phyloP scores from a whole-genome alignment of 305 asterid species.

The Fraxinus xanthoxyloides region DNA sequence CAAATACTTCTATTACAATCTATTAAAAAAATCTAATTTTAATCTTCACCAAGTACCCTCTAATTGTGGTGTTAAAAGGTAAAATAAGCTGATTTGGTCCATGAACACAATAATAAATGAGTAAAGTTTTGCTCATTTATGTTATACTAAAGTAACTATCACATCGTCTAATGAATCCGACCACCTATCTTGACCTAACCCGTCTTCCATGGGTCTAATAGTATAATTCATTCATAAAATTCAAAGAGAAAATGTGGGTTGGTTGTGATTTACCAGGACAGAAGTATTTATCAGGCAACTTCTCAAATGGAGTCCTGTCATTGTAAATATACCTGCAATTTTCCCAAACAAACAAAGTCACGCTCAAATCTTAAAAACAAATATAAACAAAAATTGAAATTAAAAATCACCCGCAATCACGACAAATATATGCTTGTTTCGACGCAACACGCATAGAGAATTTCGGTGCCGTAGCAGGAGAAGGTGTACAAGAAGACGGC shows the following conservation, averaged over 20 bases:
- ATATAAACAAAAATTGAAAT: neutral
- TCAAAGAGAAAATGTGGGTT: neutral
- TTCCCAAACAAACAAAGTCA: conserved; percentile 1
- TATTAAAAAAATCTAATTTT: no score
- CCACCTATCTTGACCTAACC: neutral
- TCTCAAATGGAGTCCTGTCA: conserved; percentile 85
- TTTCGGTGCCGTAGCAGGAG: conserved; percentile 50
- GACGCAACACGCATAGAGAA: conserved; percentile 75
- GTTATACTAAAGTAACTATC: neutral
- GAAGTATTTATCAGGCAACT: conserved; percentile 64
- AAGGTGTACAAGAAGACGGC: conserved; percentile 34
- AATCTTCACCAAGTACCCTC: no score
- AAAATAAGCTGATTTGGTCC: neutral
- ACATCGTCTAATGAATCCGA: neutral
- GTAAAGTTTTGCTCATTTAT: no score
- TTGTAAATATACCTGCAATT: conserved; percentile 81
- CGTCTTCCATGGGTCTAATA: neutral
- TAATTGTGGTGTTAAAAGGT: neutral
- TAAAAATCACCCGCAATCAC: conserved; percentile 75
- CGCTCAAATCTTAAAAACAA: neutral
- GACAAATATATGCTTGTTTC: conserved; percentile 87
- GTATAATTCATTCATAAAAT: neutral
- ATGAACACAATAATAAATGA: neutral
- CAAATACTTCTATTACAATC: no score
- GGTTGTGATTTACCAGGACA: conserved; percentile 62